Evolutionary conservation across 140 eudicot species (phyloP), one percentile per base, ranked within the genome.

Genomic region (Cichorium intybus): DNA sequence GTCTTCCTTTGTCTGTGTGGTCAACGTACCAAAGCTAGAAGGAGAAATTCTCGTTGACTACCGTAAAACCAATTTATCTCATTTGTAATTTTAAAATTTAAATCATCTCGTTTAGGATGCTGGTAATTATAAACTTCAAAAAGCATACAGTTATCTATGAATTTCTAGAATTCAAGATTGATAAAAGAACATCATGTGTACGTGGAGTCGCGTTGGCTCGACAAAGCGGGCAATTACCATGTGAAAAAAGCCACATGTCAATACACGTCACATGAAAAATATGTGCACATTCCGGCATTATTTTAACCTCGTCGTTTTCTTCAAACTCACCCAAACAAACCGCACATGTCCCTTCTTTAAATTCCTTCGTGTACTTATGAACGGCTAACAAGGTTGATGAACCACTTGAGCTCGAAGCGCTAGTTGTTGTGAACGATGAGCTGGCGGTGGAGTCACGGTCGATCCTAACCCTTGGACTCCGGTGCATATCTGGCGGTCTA

Each of bases 221-320:
- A 66, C 96, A 87, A 60, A 87, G 82, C 0, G 93, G 96, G 23
- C 96, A 84, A 52, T 49, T 84, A 4, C 73, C 69, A 21, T 77
- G 89, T 45, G 82, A 76, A 50, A 62, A 59, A 7, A 87, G 69
- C 96, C 96, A 87, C 80, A 61, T 79, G 68, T 87, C 86, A 5
- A 87, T 84, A 53, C 96, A 84, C 16, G 83, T 15, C 24, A 74
- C 81, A 24, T 84, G 96, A 47, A 84, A 87, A 9, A 66, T 23
- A 68, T 87, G 96, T 1, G 81, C 75, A 7, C 96, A 87, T 66
- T 72, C 81, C 5, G 85, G 83, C 80, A 87, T 61, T 34, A 84
- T 72, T 18, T 83, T 72, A 24, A 87, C 70, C 17, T 62, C 80
- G 0, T 87, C 96, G 14, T 80, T 77, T 58, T 81, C 85, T n/a